Base-by-base conservation (phyloP, 1,284 basidiomycete species). In the Xerocomus amazonicus region DNA sequence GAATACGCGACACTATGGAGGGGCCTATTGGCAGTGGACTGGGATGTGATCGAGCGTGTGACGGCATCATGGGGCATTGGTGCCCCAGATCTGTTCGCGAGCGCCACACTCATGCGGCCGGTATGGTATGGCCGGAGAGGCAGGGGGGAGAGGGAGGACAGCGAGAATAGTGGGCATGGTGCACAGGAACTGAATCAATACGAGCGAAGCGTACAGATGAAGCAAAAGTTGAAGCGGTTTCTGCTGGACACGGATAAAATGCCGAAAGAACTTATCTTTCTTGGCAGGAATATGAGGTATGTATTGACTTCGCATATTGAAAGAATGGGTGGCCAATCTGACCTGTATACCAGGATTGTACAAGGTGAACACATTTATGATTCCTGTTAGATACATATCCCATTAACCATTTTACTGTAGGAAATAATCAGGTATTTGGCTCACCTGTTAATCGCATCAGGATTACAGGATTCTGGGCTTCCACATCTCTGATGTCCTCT, bases 371-470 rank as follows among this genome's bases (percentile, higher is more conserved):
- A 51, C 12, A 2, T 7, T 1, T 10, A 32, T 3, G 6, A 6
- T 36, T 26, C 33, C 8, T 3, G 28, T 19, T 38, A 9, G 6
- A 9, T 31, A 31, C 29, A 28, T 28, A 16, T 12, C 38, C 26
- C 27, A 16, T 19, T 37, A 23, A 48, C 12, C 46, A 35, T 41
- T 46, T 29, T 43, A 6, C 39, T 5, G 2, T 12, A 81, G 80
- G 82, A 16, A 89, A 90, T 65, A 89, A 89, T 59, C 85, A 90
- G 64, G 73, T 77, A 1, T 79, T 92, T 26, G 88, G 88, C 19
- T 88, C 87, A 3, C 91, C 91, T 0, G 87, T 91, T 1, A 92
- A 93, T 59, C 80, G 92, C 17, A 84, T 95, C 67, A 92, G 90
- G 65, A 87, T 92, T 47, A 90, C 84, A 0, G 90, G 86, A 1